These are phyloP conservation scores for Fusarium nygamai DNA, from an alignment of 2,329 filamentous ascomycete genomes.

Conservation along the genomic window DNA sequence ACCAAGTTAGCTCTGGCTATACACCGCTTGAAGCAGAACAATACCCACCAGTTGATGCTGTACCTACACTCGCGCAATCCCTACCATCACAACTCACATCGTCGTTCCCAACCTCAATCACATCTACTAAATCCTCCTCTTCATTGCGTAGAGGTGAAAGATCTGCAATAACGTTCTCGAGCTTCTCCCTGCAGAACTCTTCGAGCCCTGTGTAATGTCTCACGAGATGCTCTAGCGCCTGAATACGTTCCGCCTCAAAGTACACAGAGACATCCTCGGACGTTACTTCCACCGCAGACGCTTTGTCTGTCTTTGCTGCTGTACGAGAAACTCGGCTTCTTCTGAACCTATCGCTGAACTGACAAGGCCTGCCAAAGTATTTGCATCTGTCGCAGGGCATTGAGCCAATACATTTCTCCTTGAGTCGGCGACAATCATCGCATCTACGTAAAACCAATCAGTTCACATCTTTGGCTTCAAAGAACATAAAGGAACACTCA, in stretches of 20 bases:
- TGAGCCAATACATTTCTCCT: conserved; percentile 33
- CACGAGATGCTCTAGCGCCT: conserved; percentile 28
- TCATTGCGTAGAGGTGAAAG: neutral
- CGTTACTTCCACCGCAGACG: neutral
- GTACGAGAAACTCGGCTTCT: conserved; percentile 11
- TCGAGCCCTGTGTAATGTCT: conserved; percentile 30
- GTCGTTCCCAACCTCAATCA: neutral
- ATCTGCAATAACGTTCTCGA: conserved; percentile 4
- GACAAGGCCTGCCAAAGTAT: conserved; percentile 15
- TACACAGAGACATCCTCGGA: conserved; percentile 1
- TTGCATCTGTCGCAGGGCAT: conserved; percentile 34
- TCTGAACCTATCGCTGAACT: conserved; percentile 27
- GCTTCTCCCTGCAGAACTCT: conserved; percentile 6
- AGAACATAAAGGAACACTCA: neutral
- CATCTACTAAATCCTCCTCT: too few species aligned
- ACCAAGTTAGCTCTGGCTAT: neutral
- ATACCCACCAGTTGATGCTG: neutral
- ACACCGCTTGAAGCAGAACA: neutral
- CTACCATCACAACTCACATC: neutral
- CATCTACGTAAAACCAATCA: conserved; percentile 11
- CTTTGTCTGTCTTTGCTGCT: neutral
- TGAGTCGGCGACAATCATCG: conserved; percentile 34
- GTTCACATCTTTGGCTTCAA: neutral
- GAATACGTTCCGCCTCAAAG: conserved; percentile 31
- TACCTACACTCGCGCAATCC: neutral